Evolutionary conservation across 371 early-diverging fungal species (phyloP).

Genomic region (Choanephora cucurbitarum): DNA sequence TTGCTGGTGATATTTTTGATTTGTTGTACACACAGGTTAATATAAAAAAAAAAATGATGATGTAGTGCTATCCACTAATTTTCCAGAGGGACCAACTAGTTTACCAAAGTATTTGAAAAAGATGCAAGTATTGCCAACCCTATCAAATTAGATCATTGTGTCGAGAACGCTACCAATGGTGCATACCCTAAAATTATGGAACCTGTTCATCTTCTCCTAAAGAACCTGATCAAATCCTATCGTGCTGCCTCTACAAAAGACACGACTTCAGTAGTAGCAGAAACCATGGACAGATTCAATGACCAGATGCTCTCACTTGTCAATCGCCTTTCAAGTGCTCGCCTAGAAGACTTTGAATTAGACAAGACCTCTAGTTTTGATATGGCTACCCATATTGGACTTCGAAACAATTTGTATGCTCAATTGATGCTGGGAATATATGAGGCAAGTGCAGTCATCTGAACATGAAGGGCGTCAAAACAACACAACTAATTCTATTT

Average conservation of each 20-base stretch:
- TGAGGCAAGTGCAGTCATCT: conserved; percentile 40
- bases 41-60: no score
- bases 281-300: conserved; percentile 10
- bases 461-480: no score
- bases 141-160: conserved; percentile 48
- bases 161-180: conserved; percentile 47
- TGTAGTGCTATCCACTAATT: no score
- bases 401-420: conserved; percentile 52
- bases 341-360: conserved; percentile 58
- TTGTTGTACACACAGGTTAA: conserved; percentile 58
- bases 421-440: conserved; percentile 49
- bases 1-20: conserved; percentile 54
- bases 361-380: conserved; percentile 59
- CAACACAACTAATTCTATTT: no score
- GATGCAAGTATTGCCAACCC: conserved; percentile 34
- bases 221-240: conserved; percentile 33
- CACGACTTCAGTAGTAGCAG: conserved; percentile 8
- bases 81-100: no score
- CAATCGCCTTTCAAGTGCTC: conserved; percentile 32
- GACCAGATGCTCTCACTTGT: conserved; percentile 27
- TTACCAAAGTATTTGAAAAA: conserved; percentile 36
- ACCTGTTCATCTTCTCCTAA: conserved; percentile 41
- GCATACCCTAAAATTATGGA: conserved; percentile 36
- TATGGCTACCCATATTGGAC: conserved; percentile 49
- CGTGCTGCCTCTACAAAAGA: conserved; percentile 4